These are phyloP conservation scores for Kalanchoe fedtschenkoi DNA, from an alignment of 164 flowering plant genomes.

Conservation along the genomic window DNA sequence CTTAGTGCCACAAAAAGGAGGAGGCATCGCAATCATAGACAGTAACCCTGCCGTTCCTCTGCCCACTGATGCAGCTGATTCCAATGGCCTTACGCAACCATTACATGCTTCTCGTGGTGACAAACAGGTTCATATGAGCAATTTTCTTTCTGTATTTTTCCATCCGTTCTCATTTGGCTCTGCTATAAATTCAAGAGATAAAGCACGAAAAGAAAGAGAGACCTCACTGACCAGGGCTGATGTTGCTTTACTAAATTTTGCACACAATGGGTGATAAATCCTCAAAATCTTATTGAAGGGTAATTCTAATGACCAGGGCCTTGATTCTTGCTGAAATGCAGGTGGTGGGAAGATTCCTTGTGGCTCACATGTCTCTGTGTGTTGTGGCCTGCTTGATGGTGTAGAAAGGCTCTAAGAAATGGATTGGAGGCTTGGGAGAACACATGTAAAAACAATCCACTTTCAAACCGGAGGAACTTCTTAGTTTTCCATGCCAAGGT, in stretches of 20 bases:
- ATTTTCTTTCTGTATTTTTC: neutral
- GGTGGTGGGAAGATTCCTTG: neutral
- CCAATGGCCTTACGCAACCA: conserved; percentile 20
- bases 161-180: neutral
- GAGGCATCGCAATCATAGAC: conserved; percentile 63
- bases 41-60: conserved; percentile 92
- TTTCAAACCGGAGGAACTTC: neutral
- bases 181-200: neutral
- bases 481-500: neutral
- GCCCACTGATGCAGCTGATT: conserved; percentile 83
- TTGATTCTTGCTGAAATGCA: neutral
- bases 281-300: neutral
- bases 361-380: neutral
- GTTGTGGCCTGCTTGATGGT: neutral
- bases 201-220: too few species aligned
- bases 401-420: neutral
- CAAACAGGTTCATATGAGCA: neutral
- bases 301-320: neutral
- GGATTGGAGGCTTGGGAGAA: neutral
- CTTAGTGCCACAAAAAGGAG: conserved; percentile 33
- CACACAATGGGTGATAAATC: neutral
- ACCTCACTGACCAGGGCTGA: neutral
- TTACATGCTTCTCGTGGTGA: neutral
- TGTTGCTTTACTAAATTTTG: neutral
- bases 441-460: neutral